Base-by-base conservation (phyloP, 371 early-diverging fungal genomes). In the Mucor sp. region DNA sequence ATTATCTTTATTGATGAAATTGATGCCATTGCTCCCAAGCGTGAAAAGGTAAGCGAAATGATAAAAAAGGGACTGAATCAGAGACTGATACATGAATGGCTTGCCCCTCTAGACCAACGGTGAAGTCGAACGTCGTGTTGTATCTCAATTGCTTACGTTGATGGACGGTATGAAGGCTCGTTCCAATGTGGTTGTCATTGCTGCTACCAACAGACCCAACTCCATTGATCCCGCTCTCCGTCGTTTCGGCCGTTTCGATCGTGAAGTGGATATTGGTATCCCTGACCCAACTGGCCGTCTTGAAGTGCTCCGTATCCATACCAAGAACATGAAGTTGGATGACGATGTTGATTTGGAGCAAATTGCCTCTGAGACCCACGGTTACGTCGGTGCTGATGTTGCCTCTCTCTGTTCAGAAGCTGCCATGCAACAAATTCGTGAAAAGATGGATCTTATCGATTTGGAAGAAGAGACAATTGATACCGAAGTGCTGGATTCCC, bases 1-100 rank as follows among this genome's bases (percentile, higher is more conserved):
- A 99, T 99, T 68, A 97, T 99, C 68, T 99, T 99, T 77, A 99
- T 99, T 79, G 99, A 99, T 85, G 99, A 99, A 85, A 94, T 99
- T 66, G 99, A 99, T 87, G 97, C 99, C 32, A 99, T 99, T 76
- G 99, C 99, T 27, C 99, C 99, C 70, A 99, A 99, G 90, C 96
- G 99, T 89, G 99, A 99, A 61, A 99, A 99, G 83, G 91, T 90
- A 70, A n/a, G 27, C 32, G 9, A 53, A 47, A 15, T 25, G 28
- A 6, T 32, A 57, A n/a, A 14, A 21, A 25, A 33, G 33, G 23
- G 27, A 41, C 27, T 27, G 53, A 17, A n/a, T n/a, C n/a, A n/a
- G 11, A 25, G 39, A 58, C n/a, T 35, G 27, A 5, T 60, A 44
- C 1, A 43, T 43, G 2, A 35, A 35, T 35, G 37, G 33, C 33